These are phyloP conservation scores for Chlorella sp. DNA, from an alignment of 139 green algal species.

Conservation along the genomic window DNA sequence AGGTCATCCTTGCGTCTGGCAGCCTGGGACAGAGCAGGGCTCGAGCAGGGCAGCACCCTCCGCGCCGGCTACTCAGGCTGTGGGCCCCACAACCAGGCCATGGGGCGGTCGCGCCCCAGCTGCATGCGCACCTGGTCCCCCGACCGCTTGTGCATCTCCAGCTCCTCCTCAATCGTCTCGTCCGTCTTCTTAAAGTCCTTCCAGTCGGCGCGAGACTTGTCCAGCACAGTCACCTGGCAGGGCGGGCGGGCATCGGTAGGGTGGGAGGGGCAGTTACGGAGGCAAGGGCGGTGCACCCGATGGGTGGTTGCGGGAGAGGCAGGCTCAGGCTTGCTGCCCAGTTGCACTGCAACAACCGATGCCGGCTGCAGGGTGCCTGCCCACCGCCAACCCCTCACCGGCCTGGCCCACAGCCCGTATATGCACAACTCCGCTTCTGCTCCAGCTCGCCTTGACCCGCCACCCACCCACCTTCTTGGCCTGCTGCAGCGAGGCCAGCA, in stretches of 20 bases:
- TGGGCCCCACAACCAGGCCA: neutral
- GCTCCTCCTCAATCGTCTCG: constrained; percentile 79
- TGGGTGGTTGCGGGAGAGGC: neutral
- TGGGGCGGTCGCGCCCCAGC: too few relatives aligned
- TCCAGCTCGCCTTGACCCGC: neutral
- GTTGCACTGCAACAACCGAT: too few relatives aligned
- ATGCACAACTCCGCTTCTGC: neutral
- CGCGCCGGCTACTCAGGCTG: neutral
- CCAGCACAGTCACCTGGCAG: constrained; percentile 80
- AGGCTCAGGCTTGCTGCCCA: too few relatives aligned
- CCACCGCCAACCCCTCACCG: too few relatives aligned
- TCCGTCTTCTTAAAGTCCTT: constrained; percentile 74
- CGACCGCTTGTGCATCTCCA: constrained; percentile 81
- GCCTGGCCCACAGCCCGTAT: too few relatives aligned
- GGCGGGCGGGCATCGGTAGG: too few relatives aligned
- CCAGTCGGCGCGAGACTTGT: constrained; percentile 92
- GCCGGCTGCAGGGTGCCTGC: too few relatives aligned
- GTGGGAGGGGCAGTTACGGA: neutral
- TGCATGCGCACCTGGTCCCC: constrained; percentile 14
- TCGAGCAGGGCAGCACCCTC: too few relatives aligned
- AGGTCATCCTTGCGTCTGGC: neutral
- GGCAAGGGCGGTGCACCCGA: neutral
- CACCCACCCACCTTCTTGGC: constrained; percentile 50
- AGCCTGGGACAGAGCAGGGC: neutral
- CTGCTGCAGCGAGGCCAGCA: constrained; percentile 52